These are phyloP conservation scores for Neopestalotiopsis sp. DNA, from an alignment of 2,329 filamentous ascomycete species.

Conservation along the genomic window DNA sequence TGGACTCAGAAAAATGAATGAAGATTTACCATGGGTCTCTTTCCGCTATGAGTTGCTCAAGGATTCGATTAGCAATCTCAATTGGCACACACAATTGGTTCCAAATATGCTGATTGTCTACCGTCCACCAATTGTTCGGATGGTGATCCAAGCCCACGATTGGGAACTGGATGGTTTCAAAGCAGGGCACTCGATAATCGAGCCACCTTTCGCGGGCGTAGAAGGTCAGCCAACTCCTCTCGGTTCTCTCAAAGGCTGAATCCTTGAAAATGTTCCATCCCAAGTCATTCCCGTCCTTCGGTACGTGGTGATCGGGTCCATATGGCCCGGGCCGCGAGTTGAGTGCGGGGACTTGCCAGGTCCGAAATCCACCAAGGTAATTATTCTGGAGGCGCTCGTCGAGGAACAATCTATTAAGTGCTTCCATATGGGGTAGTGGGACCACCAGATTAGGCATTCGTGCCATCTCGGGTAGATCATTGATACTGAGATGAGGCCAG, in stretches of 20 bases:
- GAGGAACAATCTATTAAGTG: constrained; percentile 16
- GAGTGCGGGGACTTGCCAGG: constrained; percentile 18
- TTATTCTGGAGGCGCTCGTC: constrained; percentile 13
- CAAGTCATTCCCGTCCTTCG: background rate
- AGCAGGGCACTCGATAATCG: constrained; percentile 12
- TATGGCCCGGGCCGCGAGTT: background rate
- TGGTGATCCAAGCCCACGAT: constrained; percentile 7
- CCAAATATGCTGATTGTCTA: constrained; percentile 21
- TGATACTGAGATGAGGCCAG: background rate
- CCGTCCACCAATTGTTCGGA: constrained; percentile 18
- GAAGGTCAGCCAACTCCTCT: constrained; percentile 11
- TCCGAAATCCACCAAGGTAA: background rate
- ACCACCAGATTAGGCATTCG: background rate
- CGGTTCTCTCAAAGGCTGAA: background rate
- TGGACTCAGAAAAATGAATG: background rate
- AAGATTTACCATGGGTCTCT: background rate
- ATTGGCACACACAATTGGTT: constrained; percentile 4
- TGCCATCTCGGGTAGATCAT: background rate
- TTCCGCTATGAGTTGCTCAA: background rate
- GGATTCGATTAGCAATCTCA: constrained; percentile 17
- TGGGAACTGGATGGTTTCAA: constrained; percentile 4
- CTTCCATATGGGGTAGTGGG: background rate
- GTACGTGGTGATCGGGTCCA: background rate
- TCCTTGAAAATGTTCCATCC: background rate
- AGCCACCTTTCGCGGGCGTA: constrained; percentile 15